These are phyloP conservation scores for Globisporangium cylindrosporum DNA, from an alignment of 352 stramenopile species.

Conservation along the genomic window DNA sequence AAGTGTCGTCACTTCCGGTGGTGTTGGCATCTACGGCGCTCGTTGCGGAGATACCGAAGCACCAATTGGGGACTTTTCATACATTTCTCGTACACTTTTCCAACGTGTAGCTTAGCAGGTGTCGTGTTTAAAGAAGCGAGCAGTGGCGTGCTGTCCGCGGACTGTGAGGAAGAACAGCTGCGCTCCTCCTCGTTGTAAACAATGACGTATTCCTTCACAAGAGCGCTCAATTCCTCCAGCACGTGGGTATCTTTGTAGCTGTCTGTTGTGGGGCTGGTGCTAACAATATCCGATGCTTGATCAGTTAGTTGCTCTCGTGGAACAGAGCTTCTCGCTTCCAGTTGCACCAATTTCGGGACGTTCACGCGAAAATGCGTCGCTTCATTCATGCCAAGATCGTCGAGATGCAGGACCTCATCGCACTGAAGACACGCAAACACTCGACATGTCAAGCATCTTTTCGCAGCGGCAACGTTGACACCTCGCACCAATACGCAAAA, in stretches of 20 bases:
- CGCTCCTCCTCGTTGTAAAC: constrained; percentile 14
- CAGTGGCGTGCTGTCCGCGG: not conserved
- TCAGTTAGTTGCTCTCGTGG: constrained; percentile 1
- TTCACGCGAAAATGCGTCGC: constrained; percentile 45
- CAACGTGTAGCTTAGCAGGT: not conserved
- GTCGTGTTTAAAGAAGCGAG: not conserved
- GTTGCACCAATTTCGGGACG: constrained; percentile 7
- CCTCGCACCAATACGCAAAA: constrained; percentile 31
- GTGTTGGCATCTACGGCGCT: constrained; percentile 8
- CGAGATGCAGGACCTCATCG: constrained; percentile 49
- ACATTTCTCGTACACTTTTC: constrained; percentile 9
- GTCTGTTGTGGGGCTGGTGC: not conserved
- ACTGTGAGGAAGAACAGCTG: not conserved
- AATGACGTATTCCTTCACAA: constrained; percentile 27
- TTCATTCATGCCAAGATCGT: constrained; percentile 62
- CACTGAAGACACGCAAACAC: constrained; percentile 40
- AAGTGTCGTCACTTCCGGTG: not conserved
- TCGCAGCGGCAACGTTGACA: constrained; percentile 13
- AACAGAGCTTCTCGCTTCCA: not conserved
- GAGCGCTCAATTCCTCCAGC: constrained; percentile 23
- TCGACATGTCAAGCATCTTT: constrained; percentile 48
- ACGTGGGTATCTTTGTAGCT: constrained; percentile 11
- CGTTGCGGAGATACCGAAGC: constrained; percentile 33
- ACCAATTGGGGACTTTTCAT: constrained; percentile 15
- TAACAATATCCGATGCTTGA: not conserved